Percentiles rank a stretch among this genome's conserved stretches.
phyloP scores from a whole-genome alignment of 306 rosid genomes.

The Medicago truncatula region MtrunA17r5.0-ANR NC_053043.1:31797001-31797500 shows the following conservation, averaged over 20 bases:
- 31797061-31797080: constrained; percentile 71
- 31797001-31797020: constrained; percentile 77
- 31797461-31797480: constrained; percentile 66
- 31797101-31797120: constrained; percentile 49
- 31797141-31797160: constrained; percentile 10
- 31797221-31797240: not conserved
- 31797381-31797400: not conserved
- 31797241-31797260: constrained; percentile 35
- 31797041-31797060: constrained; percentile 39
- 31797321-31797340: constrained; percentile 33
- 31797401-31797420: not conserved
- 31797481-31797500: constrained; percentile 86
- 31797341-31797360: constrained; percentile 27
- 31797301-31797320: constrained; percentile 34
- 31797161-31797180: not conserved
- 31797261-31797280: constrained; percentile 44
- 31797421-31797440: no score
- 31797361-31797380: not conserved
- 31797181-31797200: not conserved
- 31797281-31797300: not conserved
- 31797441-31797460: no score
- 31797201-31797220: constrained; percentile 12
- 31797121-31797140: constrained; percentile 28
- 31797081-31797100: constrained; percentile 98
- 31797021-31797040: constrained; percentile 71